Evolutionary conservation across 331 rosid genomes (phyloP).

Genomic region (Pyracantha coccinea): DNA sequence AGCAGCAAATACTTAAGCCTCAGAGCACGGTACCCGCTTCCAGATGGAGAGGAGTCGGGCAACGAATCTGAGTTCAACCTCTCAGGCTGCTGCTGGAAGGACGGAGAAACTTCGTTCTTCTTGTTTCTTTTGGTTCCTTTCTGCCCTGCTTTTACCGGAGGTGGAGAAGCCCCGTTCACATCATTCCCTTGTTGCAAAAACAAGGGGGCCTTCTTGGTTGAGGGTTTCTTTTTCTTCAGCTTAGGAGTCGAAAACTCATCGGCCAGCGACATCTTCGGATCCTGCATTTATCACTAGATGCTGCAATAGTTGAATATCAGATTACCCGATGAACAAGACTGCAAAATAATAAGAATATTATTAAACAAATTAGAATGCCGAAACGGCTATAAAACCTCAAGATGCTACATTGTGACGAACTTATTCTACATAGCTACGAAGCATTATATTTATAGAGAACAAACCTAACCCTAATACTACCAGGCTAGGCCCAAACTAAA

Average conservation of each 20-base stretch:
- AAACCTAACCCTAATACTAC: too few relatives aligned
- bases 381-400: too few relatives aligned
- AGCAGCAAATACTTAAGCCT: conserved; percentile 72
- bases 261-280: conserved; percentile 50
- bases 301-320: not conserved
- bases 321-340: too few relatives aligned
- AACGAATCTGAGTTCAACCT: conserved; percentile 81
- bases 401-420: too few relatives aligned
- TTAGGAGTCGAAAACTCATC: conserved; percentile 46
- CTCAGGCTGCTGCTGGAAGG: conserved; percentile 57
- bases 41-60: conserved; percentile 75
- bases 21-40: conserved; percentile 68
- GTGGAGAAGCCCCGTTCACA: conserved; percentile 22
- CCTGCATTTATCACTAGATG: conserved; percentile 48
- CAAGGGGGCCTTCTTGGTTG: conserved; percentile 35
- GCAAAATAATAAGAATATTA: too few relatives aligned
- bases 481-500: too few relatives aligned
- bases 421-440: too few relatives aligned
- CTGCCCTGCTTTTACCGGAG: conserved; percentile 35
- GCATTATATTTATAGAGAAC: too few relatives aligned
- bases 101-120: conserved; percentile 46
- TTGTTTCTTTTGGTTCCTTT: conserved; percentile 51
- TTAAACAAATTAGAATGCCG: too few relatives aligned
- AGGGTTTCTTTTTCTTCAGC: conserved; percentile 53
- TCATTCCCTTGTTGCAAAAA: conserved; percentile 38